Conservation (phyloP, 1,139 yeast genomes). For the Suhomyces anneliseae region DNA sequence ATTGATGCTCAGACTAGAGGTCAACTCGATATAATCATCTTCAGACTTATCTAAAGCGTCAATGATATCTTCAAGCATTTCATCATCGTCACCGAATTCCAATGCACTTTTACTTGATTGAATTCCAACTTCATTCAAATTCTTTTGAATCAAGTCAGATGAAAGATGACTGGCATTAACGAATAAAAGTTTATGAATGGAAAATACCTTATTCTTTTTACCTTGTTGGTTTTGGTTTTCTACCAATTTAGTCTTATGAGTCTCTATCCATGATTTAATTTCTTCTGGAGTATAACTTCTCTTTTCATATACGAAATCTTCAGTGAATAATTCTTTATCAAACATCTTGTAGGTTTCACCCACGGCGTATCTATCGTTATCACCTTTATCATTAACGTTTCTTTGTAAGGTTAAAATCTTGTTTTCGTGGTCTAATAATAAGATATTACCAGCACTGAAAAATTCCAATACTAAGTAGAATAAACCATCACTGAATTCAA, state of each 20-base stretch:
- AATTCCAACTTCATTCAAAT: conserved; percentile 47
- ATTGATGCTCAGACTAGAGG: conserved; percentile 24
- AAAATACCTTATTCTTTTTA: conserved; percentile 49
- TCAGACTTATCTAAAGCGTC: conserved; percentile 53
- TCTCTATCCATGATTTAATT: conserved; percentile 51
- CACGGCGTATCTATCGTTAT: conserved; percentile 63
- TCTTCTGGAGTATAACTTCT: conserved; percentile 30
- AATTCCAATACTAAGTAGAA: conserved; percentile 83
- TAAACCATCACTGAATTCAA: conserved; percentile 79
- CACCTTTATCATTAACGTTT: conserved; percentile 70
- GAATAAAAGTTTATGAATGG: conserved; percentile 72
- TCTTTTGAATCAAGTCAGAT: conserved; percentile 69
- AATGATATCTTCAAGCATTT: conserved; percentile 29
- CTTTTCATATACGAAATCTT: conserved; percentile 15
- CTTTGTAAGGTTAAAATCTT: conserved; percentile 76
- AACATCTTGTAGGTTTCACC: conserved; percentile 69
- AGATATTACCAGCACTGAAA: conserved; percentile 90
- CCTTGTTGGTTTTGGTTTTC: conserved; percentile 11
- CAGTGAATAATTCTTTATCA: conserved; percentile 48
- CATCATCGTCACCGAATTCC: conserved; percentile 28
- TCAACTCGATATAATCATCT: conserved; percentile 29
- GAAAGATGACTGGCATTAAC: conserved; percentile 73
- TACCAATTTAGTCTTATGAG: conserved; percentile 33
- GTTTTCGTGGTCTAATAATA: conserved; percentile 67
- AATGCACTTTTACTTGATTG: conserved; percentile 45